A percentile compares a stretch with the other conserved stretches of the same genome.
These are phyloP conservation scores for Pythium vanterpoolii DNA, from an alignment of 352 stramenopile genomes.

Conservation along the genomic window DNA sequence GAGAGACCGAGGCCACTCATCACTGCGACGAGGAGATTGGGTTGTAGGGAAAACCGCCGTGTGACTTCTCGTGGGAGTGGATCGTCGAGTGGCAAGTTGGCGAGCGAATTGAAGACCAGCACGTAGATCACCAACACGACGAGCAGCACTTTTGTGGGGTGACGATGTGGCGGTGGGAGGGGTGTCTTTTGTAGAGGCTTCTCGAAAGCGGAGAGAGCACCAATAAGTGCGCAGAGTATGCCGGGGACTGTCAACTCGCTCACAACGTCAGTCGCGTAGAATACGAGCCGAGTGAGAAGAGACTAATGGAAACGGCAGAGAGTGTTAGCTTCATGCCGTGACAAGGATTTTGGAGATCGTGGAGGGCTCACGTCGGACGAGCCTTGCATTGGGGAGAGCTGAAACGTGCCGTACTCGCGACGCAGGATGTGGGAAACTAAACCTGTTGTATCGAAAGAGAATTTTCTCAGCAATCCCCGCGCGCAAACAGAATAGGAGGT, in stretches of 20 bases:
- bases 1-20: slow-evolving; percentile 70
- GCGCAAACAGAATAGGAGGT: too few species aligned
- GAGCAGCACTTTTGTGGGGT: slow-evolving; percentile 29
- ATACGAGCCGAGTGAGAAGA: slow-evolving; percentile 22
- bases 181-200: too few species aligned
- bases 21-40: slow-evolving; percentile 85
- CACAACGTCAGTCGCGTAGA: slow-evolving; percentile 29
- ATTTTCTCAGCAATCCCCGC: too few species aligned
- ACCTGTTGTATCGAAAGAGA: too few species aligned
- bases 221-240: slow-evolving; percentile 21
- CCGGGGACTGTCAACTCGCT: slow-evolving; percentile 29
- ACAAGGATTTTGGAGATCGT: background rate
- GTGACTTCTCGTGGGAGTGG: slow-evolving; percentile 88
- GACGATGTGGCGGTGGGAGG: background rate
- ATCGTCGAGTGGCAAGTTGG: slow-evolving; percentile 89
- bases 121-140: slow-evolving; percentile 76
- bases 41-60: slow-evolving; percentile 88
- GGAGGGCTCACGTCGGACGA: slow-evolving; percentile 30
- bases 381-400: slow-evolving; percentile 68
- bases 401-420: slow-evolving; percentile 91
- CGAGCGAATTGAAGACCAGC: slow-evolving; percentile 88
- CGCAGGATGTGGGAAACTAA: slow-evolving; percentile 67
- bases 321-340: too few species aligned
- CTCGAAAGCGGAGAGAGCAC: slow-evolving; percentile 3
- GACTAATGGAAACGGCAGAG: too few species aligned